Evolutionary conservation across 1,284 basidiomycete species (phyloP), one percentile per base, ranked within the genome.

Genomic region (Trichosporon sp.): DNA sequence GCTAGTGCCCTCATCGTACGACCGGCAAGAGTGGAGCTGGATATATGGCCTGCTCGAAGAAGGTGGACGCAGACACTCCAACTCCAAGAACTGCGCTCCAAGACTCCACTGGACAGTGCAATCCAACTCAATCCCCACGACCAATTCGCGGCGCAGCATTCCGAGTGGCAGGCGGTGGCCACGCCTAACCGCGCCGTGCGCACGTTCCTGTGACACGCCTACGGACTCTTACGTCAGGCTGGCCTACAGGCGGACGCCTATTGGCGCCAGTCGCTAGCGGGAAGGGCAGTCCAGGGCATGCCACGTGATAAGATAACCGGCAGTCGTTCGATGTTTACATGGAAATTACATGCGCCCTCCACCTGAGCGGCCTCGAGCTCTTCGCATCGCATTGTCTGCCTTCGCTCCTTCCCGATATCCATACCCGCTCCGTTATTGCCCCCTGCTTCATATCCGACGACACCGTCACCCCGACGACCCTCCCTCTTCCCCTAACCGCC

Each of bases 321-420:
- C 47, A 51, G 47, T 51, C 47, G 47, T 51, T 51, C 47, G 47
- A 51, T 51, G 47, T 51, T 51, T 51, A 25, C 23, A 25, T 51
- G 47, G n/a, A 51, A 51, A 51, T 51, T 51, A 51, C 47, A n/a
- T 51, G 47, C 47, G 47, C 47, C 47, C 47, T 51, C 47, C 47
- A 51, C 47, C 47, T 51, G 47, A 51, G 47, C 47, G 21, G 12
- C 47, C 47, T 51, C 47, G 47, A 51, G 8, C 47, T 51, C 47
- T 21, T 51, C 47, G 18, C 21, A 51, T 25, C n/a, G 47, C 47
- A 25, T 51, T 51, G 47, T 51, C 47, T 51, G 47, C 47, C 21
- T 4, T n/a, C 4, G 11, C n/a, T 25, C 23, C 21, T 25, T 51
- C 23, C 23, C 47, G n/a, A 51, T 25, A 51, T 51, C 23, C 47